Conservation (phyloP, 108 stramenopile species). For the Parietichytrium sp. region DNA sequence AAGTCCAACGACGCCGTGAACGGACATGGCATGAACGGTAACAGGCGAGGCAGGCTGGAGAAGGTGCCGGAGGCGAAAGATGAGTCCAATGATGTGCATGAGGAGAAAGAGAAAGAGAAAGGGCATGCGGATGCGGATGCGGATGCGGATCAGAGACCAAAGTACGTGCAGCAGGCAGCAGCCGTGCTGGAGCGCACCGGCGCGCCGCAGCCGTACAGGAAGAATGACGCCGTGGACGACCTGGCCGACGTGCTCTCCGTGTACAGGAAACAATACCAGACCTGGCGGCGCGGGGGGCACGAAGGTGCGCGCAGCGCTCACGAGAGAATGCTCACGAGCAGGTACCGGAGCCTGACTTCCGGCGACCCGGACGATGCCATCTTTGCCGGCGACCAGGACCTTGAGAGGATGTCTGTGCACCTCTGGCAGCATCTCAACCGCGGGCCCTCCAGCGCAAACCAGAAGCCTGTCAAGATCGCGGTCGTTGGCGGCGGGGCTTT, state of each 20-base stretch:
- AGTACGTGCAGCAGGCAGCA: not conserved
- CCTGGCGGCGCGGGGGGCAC: conserved; percentile 26
- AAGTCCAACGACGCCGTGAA: too few species aligned
- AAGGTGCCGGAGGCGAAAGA: too few species aligned
- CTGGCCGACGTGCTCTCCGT: conserved; percentile 26
- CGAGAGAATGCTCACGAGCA: not conserved
- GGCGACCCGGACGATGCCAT: not conserved
- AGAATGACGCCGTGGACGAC: conserved; percentile 15
- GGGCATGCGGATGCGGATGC: too few species aligned
- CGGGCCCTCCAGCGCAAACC: not conserved
- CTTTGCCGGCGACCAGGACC: not conserved
- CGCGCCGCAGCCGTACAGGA: not conserved
- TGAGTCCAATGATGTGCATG: too few species aligned
- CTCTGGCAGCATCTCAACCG: not conserved
- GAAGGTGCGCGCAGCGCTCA: conserved; percentile 3
- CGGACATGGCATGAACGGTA: too few species aligned
- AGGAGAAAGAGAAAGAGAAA: too few species aligned
- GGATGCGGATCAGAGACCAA: too few species aligned
- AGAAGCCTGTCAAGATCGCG: not conserved
- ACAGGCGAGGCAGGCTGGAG: too few species aligned
- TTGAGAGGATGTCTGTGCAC: not conserved
- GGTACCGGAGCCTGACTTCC: not conserved
- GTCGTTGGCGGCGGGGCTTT: conserved; percentile 59
- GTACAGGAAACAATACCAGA: conserved; percentile 19
- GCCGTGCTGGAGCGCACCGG: conserved; percentile 12